Evolutionary conservation across 441 rosid species (phyloP), one percentile per base, ranked within the genome.

Genomic region (Croton setiger): DNA sequence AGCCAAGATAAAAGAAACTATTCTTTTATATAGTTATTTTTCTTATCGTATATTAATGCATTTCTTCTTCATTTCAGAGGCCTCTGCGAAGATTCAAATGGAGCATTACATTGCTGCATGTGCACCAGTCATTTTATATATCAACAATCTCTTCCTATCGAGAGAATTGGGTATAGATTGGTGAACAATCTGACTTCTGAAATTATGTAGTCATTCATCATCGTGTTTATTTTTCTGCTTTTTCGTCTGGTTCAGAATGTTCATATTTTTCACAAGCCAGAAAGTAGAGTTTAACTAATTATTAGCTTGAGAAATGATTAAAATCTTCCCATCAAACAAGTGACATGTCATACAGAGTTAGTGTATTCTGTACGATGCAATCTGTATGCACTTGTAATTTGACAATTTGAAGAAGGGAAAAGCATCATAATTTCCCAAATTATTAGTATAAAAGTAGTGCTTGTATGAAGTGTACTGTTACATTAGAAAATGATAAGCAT

Each of bases 121-220:
- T 1, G 83, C 75, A 1, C 81, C 86, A 0, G 79, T 94, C 66
- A 87, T 90, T 71, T 61, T 73, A 14, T 87, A 87, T 75, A 76
- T 94, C 39, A 86, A 94, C 71, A 80, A 82, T 57, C 89, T 91
- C 74, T 94, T 85, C 77, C 81, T 56, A 53, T 81, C 92, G 21
- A 87, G 87, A 79, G 82, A 83, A 64, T 75, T 91, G 63, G 99
- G 97, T 63, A 33, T 82, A 64, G 97, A 94, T 84, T 88, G 99
- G 99, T 91, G 74, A 85, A 80, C 52, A 35, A 33, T 65, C 35
- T 18, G 64, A n/a, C 11, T 4, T 27, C 11, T 33, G 20, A 13
- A 39, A 15, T 54, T 12, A 66, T 61, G 18, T 56, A 21, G 15
- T 4, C 15, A 15, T 21, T 44, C 5, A 18, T 20, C 11, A 2